These are phyloP conservation scores for Rhizoctonia solani DNA, from an alignment of 1,284 basidiomycete species.

Conservation along the genomic window DNA sequence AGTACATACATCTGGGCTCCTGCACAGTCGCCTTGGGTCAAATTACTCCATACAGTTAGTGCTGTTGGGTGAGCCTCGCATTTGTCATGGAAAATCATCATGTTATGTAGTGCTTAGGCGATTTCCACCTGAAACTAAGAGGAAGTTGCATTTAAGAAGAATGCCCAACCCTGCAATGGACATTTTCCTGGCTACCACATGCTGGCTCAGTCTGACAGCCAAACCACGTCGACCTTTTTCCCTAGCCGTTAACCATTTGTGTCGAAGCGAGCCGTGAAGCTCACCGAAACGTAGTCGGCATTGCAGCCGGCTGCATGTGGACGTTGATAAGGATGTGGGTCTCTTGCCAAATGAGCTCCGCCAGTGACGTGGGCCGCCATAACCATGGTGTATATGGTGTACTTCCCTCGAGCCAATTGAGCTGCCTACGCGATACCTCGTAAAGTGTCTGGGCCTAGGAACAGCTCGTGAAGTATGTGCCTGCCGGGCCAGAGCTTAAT, in stretches of 20 bases:
- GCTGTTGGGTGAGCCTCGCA: neutral
- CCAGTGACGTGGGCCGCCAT: constrained; percentile 16
- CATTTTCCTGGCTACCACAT: neutral
- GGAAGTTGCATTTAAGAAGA: neutral
- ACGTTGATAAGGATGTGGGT: constrained; percentile 31
- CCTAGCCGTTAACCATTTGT: neutral
- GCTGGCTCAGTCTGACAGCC: neutral
- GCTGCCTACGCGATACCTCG: constrained; percentile 3
- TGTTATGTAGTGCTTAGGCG: neutral
- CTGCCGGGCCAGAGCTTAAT: constrained; percentile 17
- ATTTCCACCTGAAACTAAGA: neutral
- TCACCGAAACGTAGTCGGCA: constrained; percentile 22
- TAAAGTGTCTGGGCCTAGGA: constrained; percentile 12
- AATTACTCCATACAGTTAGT: neutral
- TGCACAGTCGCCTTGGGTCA: no score
- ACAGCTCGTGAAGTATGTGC: constrained; percentile 4
- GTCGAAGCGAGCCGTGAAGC: constrained; percentile 11
- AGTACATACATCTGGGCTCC: no score
- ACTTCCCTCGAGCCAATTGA: constrained; percentile 10
- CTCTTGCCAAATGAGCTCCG: constrained; percentile 27
- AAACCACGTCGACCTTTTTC: neutral
- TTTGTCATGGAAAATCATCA: neutral
- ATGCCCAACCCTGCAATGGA: neutral
- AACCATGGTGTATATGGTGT: neutral
- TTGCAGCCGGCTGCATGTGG: constrained; percentile 22